These are phyloP conservation scores for Leccinum subtestaceum DNA, from an alignment of 768 basidiomycete genomes.

Conservation along the genomic window DNA sequence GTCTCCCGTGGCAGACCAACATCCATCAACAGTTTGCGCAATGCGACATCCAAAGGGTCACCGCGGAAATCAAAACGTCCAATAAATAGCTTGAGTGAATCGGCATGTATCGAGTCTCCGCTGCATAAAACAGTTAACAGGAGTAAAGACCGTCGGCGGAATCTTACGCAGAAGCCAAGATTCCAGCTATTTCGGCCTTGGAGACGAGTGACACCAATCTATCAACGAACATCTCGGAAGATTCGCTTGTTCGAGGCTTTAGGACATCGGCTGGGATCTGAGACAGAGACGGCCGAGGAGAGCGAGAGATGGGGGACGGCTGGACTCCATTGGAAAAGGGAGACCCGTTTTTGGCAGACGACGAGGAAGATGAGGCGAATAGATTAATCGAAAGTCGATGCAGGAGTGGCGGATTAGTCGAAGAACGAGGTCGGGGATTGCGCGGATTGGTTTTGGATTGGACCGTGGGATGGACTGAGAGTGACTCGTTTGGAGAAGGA, in stretches of 20 bases:
- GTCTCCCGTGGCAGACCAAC: conserved; percentile 92
- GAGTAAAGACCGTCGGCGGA: conserved; percentile 2
- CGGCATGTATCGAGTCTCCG: conserved; percentile 63
- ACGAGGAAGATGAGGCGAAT: conserved; percentile 47
- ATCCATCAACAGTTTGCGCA: conserved; percentile 88
- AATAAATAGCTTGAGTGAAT: conserved; percentile 72
- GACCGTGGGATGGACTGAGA: conserved; percentile 2
- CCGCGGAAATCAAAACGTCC: conserved; percentile 71
- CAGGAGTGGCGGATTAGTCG: conserved; percentile 68
- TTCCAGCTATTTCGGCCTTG: conserved; percentile 75
- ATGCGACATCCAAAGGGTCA: conserved; percentile 87
- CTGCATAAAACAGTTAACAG: conserved; percentile 39
- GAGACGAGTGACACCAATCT: conserved; percentile 63
- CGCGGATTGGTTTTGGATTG: conserved; percentile 28
- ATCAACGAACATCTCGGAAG: conserved; percentile 64
- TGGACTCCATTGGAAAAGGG: conserved; percentile 9
- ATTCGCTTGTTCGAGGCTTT: conserved; percentile 60
- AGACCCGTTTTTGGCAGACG: conserved; percentile 20
- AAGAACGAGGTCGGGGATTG: conserved; percentile 43
- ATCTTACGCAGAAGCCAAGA: conserved; percentile 76
- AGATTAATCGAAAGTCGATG: conserved; percentile 69
- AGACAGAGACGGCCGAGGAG: conserved; percentile 45
- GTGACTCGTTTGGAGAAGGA: conserved; percentile 10
- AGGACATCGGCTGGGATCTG: conserved; percentile 46
- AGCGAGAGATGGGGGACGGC: conserved; percentile 32